Evolutionary conservation across 73 alveolate genomes (phyloP).

Genomic region (Paramecium tetraurelia): DNA sequence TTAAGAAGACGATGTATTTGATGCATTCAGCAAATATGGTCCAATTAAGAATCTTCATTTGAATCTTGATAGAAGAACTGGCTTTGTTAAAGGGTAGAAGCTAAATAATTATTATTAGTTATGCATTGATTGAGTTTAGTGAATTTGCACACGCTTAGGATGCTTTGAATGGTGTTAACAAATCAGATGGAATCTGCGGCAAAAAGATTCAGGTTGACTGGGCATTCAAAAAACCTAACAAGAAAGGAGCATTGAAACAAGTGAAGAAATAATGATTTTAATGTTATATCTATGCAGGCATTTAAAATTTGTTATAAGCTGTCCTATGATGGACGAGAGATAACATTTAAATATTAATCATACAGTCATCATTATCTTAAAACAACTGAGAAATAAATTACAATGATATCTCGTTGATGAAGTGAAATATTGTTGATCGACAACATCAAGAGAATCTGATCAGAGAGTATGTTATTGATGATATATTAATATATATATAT

Average conservation of each 20-base stretch:
- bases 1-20: slow-evolving; percentile 83
- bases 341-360: neutral
- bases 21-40: slow-evolving; percentile 78
- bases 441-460: neutral
- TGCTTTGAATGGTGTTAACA: slow-evolving; percentile 74
- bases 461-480: neutral
- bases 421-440: neutral
- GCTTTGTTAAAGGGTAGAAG: slow-evolving; percentile 76
- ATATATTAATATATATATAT: neutral
- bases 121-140: slow-evolving; percentile 82
- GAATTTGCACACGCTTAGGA: slow-evolving; percentile 68
- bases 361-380: neutral
- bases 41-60: slow-evolving; percentile 78
- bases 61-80: slow-evolving; percentile 84
- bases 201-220: slow-evolving; percentile 75
- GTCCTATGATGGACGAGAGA: neutral
- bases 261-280: neutral
- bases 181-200: slow-evolving; percentile 57
- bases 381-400: neutral
- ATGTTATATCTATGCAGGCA: neutral
- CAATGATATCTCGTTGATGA: neutral
- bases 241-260: slow-evolving; percentile 36
- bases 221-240: slow-evolving; percentile 77
- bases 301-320: neutral
- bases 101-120: slow-evolving; percentile 48